These are phyloP conservation scores for Avicennia marina DNA, from an alignment of 257 asterid genomes.

Conservation along the genomic window DNA sequence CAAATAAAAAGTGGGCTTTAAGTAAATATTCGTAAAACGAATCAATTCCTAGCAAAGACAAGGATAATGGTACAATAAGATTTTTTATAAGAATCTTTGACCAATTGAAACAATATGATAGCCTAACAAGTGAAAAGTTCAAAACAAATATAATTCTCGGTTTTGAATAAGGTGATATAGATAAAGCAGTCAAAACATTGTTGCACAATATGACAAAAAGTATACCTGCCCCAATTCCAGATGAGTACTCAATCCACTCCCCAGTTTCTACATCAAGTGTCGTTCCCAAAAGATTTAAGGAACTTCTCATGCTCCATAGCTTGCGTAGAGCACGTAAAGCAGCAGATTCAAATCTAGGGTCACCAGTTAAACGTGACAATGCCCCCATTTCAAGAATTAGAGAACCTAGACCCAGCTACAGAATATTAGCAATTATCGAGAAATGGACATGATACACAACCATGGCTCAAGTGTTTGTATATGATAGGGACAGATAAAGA, in stretches of 20 bases:
- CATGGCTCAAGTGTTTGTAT: not conserved
- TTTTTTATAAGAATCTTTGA: not conserved
- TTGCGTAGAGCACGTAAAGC: conserved; percentile 90
- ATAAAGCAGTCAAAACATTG: not conserved
- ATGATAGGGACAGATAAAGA: conserved; percentile 18
- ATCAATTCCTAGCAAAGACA: conserved; percentile 70
- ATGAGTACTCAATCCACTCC: conserved; percentile 85
- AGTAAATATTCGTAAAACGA: conserved; percentile 89
- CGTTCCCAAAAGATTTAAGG: conserved; percentile 89
- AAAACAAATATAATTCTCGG: conserved; percentile 2
- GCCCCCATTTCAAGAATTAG: conserved; percentile 99
- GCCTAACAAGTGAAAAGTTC: conserved; percentile 1
- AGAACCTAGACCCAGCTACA: conserved; percentile 56
- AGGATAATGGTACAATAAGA: conserved; percentile 13
- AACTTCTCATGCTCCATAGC: conserved; percentile 97
- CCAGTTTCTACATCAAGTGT: conserved; percentile 89
- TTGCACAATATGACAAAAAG: conserved; percentile 13
- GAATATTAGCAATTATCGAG: conserved; percentile 13
- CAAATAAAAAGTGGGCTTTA: conserved; percentile 90
- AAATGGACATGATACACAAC: conserved; percentile 4
- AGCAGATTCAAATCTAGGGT: conserved; percentile 80
- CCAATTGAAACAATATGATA: not conserved
- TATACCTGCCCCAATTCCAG: conserved; percentile 98
- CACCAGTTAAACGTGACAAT: conserved; percentile 83
- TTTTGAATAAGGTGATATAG: not conserved